Evolutionary conservation across 164 flowering plant species (phyloP).

Genomic region (Aristolochia fimbriata): DNA sequence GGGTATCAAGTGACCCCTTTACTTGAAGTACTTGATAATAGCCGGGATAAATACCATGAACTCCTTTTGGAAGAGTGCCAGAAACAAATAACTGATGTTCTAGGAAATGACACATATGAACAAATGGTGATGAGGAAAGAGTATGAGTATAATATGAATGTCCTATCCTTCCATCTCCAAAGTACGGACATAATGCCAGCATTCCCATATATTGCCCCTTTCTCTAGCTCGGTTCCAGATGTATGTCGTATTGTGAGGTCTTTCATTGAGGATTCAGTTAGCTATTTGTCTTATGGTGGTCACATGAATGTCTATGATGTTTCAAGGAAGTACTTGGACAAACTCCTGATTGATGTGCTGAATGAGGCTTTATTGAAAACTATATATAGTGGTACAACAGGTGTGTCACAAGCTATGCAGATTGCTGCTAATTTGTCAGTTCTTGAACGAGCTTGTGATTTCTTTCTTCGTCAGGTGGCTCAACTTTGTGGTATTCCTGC

Average conservation of each 20-base stretch:
- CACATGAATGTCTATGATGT: conserved; percentile 44
- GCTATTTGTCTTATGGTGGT: conserved; percentile 65
- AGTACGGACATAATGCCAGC: conserved; percentile 75
- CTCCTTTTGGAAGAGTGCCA: conserved; percentile 77
- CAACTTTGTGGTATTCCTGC: conserved; percentile 69
- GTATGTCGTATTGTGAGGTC: conserved; percentile 68
- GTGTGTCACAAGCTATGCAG: conserved; percentile 84
- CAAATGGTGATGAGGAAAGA: conserved; percentile 81
- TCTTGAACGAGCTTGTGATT: conserved; percentile 76
- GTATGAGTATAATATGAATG: conserved; percentile 62
- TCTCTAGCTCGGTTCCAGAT: conserved; percentile 82
- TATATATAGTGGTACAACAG: conserved; percentile 36
- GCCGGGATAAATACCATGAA: conserved; percentile 69
- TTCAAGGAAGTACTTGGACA: conserved; percentile 68
- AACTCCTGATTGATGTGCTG: conserved; percentile 72
- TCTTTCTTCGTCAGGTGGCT: conserved; percentile 67
- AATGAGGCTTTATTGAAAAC: conserved; percentile 56
- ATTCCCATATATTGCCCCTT: conserved; percentile 86
- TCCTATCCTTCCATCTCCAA: conserved; percentile 60
- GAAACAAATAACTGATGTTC: conserved; percentile 43
- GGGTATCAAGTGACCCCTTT: conserved; percentile 72
- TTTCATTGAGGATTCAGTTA: conserved; percentile 75
- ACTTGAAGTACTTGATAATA: conserved; percentile 54
- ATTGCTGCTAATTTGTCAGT: conserved; percentile 75
- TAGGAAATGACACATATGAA: conserved; percentile 56